Percentiles rank a stretch among this genome's conserved stretches.
Evolutionary conservation across 768 basidiomycete genomes (phyloP).

Genomic region (Leccinum olivaceopallidum): DNA sequence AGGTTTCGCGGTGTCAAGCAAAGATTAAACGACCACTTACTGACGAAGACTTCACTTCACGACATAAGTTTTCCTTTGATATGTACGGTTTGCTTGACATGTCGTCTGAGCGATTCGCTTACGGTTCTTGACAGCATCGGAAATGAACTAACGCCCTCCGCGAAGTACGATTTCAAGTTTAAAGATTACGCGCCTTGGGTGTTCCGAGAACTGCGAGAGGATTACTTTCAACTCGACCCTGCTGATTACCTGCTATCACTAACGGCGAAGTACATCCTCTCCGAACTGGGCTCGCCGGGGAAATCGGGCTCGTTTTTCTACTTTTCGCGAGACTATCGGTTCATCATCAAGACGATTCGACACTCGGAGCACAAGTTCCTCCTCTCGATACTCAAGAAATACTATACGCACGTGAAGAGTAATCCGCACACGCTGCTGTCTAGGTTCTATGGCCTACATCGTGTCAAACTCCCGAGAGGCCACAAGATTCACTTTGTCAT

Average conservation of each 20-base stretch:
- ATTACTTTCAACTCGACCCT: conserved; percentile 92
- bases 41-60: conserved; percentile 81
- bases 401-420: conserved; percentile 79
- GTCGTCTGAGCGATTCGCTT: background rate
- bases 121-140: conserved; percentile 61
- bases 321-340: conserved; percentile 97
- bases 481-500: conserved; percentile 98
- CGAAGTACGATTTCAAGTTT: conserved; percentile 99
- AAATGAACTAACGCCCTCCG: conserved; percentile 97
- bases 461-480: conserved; percentile 93
- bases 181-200: conserved; percentile 99
- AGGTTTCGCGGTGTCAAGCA: conserved; percentile 96
- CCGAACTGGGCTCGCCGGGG: conserved; percentile 95
- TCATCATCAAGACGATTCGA: conserved; percentile 99
- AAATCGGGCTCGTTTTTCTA: conserved; percentile 99
- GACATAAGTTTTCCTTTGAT: conserved; percentile 96
- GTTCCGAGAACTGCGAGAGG: conserved; percentile 93
- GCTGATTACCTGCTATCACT: conserved; percentile 97
- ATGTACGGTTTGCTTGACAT: conserved; percentile 54
- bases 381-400: conserved; percentile 76
- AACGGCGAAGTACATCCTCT: conserved; percentile 96
- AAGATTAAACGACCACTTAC: conserved; percentile 87
- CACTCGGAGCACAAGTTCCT: conserved; percentile 95
- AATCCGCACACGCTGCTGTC: conserved; percentile 95
- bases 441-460: conserved; percentile 95